Percentiles rank a stretch among this genome's conserved stretches.
phyloP scores from a whole-genome alignment of 1,139 yeast genomes.

The Geotrichum phurueaensis region DNA sequence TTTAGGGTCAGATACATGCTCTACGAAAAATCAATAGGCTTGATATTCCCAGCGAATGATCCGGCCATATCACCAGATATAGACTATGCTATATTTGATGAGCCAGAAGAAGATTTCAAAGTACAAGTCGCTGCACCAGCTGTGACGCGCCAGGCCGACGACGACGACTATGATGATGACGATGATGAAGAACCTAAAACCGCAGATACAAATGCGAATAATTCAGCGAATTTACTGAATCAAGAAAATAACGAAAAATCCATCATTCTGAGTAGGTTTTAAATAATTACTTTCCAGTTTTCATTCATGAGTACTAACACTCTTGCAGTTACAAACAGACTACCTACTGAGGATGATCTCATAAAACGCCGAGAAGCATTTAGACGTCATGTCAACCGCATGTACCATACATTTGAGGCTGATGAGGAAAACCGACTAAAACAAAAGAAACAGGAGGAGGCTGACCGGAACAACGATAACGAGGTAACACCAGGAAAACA shows the following conservation, averaged over 20 bases:
- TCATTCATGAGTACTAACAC: neutral
- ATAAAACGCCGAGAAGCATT: conserved; percentile 19
- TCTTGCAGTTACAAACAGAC: conserved; percentile 16
- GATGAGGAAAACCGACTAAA: conserved; percentile 75
- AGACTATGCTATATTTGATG: conserved; percentile 29
- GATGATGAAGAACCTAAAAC: conserved; percentile 22
- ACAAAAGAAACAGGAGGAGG: conserved; percentile 70
- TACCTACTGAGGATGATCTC: conserved; percentile 22
- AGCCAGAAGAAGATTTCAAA: conserved; percentile 25
- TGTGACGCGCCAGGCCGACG: conserved; percentile 25
- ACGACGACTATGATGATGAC: conserved; percentile 31
- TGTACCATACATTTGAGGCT: conserved; percentile 78
- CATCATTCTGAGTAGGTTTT: conserved; percentile 18
- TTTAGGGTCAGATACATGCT: conserved; percentile 40
- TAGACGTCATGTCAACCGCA: conserved; percentile 27
- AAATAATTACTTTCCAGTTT: conserved; percentile 1
- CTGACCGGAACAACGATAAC: conserved; percentile 62
- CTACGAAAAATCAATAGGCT: conserved; percentile 34
- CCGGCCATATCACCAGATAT: conserved; percentile 25
- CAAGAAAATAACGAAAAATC: conserved; percentile 13
- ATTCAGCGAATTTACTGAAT: conserved; percentile 8
- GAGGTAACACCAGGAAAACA: conserved; percentile 25
- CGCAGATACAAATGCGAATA: conserved; percentile 15
- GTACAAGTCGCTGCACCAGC: conserved; percentile 1
- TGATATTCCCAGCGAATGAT: conserved; percentile 29